phyloP scores from a whole-genome alignment of 768 basidiomycete species.

The Suillus americanus region DNA sequence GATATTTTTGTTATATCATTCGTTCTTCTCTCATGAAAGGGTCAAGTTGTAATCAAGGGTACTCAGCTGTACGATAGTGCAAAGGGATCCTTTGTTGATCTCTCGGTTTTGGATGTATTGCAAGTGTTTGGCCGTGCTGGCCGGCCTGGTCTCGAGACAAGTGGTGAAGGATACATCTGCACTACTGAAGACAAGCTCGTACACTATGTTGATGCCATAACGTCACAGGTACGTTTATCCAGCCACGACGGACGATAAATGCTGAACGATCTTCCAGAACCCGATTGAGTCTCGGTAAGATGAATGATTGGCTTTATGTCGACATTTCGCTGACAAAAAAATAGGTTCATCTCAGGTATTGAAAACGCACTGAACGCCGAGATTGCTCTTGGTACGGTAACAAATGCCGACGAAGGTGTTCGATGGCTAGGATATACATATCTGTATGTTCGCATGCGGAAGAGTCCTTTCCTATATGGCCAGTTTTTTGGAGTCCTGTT shows the following conservation, averaged over 20 bases:
- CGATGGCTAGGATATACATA: slow-evolving; percentile 98
- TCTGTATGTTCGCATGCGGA: slow-evolving; percentile 91
- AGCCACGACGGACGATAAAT: background rate
- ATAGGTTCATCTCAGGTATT: slow-evolving; percentile 79
- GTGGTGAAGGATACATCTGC: slow-evolving; percentile 96
- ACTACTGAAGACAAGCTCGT: slow-evolving; percentile 91
- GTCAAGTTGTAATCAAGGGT: slow-evolving; percentile 89
- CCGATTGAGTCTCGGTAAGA: slow-evolving; percentile 94
- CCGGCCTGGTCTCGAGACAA: slow-evolving; percentile 80
- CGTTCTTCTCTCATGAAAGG: slow-evolving; percentile 8
- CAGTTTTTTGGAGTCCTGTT: slow-evolving; percentile 15
- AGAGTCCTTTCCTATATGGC: slow-evolving; percentile 89
- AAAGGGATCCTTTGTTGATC: slow-evolving; percentile 87
- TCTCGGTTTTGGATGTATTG: slow-evolving; percentile 92
- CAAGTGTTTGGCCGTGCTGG: slow-evolving; percentile 98
- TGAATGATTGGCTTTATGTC: background rate
- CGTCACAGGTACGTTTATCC: slow-evolving; percentile 64
- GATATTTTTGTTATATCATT: slow-evolving; percentile 18
- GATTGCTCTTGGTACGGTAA: slow-evolving; percentile 90
- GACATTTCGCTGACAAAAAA: background rate
- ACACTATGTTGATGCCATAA: slow-evolving; percentile 87
- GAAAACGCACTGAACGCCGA: slow-evolving; percentile 94
- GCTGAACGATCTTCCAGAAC: slow-evolving; percentile 46
- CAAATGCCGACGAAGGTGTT: slow-evolving; percentile 81
- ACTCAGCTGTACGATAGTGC: slow-evolving; percentile 94